Base-by-base conservation (phyloP, 208 protist species). In the Crithidia brevicula region DNA sequence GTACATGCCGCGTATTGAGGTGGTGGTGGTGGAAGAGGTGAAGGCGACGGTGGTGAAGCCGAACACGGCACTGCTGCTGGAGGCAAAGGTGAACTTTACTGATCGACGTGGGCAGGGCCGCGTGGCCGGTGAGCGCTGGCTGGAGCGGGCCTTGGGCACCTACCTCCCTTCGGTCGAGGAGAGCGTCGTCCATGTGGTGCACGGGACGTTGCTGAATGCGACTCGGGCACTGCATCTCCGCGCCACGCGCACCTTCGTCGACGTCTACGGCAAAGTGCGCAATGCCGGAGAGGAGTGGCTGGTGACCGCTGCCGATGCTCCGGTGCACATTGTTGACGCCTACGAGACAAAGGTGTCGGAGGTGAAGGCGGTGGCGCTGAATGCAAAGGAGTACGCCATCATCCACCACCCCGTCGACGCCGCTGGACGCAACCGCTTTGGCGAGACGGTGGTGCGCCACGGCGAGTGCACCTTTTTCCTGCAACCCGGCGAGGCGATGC, bases 381-480 rank as follows among this genome's bases (percentile, higher is more conserved):
- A 47, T 51, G 76, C 83, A 33, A 82, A 92, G 58, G 88, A 98
- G 72, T 98, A 97, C 86, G 93, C 88, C 69, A 86, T 99, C 9
- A 81, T 99, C 15, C 47, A 93, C 20, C 81, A 99, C 76, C 96
- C 97, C 15, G 64, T 98, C 42, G 89, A 83, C 50, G 33, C 20
- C 9, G 42, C 80, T 34, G 93, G 94, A 9, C 57, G 71, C 30
- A 82, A 81, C 43, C 91, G 86, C 49, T 91, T 96, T 20, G 97
- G 98, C 56, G 69, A 95, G 61, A 76, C 67, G 36, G 79, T 96
- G 40, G 74, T 99, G 22, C 77, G 93, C 13, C 81, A 73, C 20
- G 98, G 97, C 43, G 88, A 93, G 68, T 60, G 67, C 56, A 92
- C 81, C 10, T 99, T 99, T 86, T 99, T 99, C 72, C 81, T 99